A percentile compares a stretch with the other conserved stretches of the same genome.
Conservation (phyloP, 768 basidiomycete species). For the Suillus bovinus region DNA sequence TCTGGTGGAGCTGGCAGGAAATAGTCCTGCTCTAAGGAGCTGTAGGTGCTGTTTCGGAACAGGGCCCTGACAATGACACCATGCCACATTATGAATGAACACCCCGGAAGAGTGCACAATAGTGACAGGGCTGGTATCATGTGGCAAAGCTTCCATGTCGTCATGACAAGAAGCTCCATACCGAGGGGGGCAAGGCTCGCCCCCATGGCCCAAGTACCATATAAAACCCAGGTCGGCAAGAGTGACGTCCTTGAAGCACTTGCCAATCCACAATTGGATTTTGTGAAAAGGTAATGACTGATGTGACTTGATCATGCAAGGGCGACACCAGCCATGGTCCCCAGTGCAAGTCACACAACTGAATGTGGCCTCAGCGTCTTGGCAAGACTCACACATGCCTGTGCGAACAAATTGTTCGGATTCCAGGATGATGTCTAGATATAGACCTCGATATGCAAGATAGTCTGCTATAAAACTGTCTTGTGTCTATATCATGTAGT, state of each 20-base stretch:
- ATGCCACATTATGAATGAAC: conserved; percentile 4
- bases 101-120: conserved; percentile 5
- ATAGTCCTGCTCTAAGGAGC: background rate
- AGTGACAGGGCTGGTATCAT: background rate
- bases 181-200: conserved; percentile 17
- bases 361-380: background rate
- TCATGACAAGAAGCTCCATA: background rate
- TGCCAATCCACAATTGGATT: conserved; percentile 21
- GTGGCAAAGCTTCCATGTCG: background rate
- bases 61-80: background rate
- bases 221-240: conserved; percentile 21
- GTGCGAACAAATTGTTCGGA: background rate
- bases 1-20: background rate
- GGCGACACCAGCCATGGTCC: conserved; percentile 5
- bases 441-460: background rate
- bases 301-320: conserved; percentile 4
- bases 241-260: conserved; percentile 12
- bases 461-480: conserved; percentile 7
- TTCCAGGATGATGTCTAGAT: too few species aligned
- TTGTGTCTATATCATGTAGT: conserved; percentile 3
- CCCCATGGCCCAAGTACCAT: conserved; percentile 23
- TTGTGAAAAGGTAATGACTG: conserved; percentile 14
- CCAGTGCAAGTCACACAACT: conserved; percentile 2
- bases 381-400: conserved; percentile 3
- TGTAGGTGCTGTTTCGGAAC: background rate